A percentile compares a stretch with the other conserved stretches of the same genome.
Conservation (phyloP, 2,329 filamentous ascomycete species). For the Xylariaceae sp. region DNA sequence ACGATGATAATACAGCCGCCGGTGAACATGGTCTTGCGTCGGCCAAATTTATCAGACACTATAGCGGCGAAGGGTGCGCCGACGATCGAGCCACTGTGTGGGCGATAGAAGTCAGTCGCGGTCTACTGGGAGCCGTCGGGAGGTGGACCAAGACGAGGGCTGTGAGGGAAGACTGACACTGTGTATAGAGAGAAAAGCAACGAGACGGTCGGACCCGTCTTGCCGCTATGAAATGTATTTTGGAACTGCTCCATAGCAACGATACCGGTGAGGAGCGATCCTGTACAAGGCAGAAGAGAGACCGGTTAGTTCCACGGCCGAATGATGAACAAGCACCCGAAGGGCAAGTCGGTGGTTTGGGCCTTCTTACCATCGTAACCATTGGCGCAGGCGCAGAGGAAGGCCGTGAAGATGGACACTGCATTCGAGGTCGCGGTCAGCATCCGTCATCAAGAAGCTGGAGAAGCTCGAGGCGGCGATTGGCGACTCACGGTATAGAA, state of each 20-base stretch:
- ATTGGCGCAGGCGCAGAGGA: constrained; percentile 44
- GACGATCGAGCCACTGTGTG: constrained; percentile 41
- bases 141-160: not conserved
- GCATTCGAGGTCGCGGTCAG: constrained; percentile 2
- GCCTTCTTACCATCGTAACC: constrained; percentile 39
- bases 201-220: constrained; percentile 35
- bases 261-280: constrained; percentile 41
- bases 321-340: too few relatives aligned
- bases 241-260: constrained; percentile 41
- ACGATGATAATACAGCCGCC: constrained; percentile 41
- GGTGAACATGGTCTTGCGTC: constrained; percentile 40
- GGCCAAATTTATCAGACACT: constrained; percentile 40
- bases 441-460: not conserved
- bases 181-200: constrained; percentile 44
- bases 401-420: constrained; percentile 41
- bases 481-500: constrained; percentile 41
- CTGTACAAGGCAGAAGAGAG: constrained; percentile 13
- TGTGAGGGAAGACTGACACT: constrained; percentile 33
- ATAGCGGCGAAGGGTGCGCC: constrained; percentile 38
- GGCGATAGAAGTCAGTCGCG: too few relatives aligned
- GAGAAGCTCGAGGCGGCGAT: constrained; percentile 8
- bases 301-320: too few relatives aligned
- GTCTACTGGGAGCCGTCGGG: not conserved
- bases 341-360: too few relatives aligned
- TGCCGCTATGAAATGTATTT: constrained; percentile 34